Evolutionary conservation across 1,284 basidiomycete species (phyloP), one percentile per base, ranked within the genome.

Genomic region (Termitomyces sp.): DNA sequence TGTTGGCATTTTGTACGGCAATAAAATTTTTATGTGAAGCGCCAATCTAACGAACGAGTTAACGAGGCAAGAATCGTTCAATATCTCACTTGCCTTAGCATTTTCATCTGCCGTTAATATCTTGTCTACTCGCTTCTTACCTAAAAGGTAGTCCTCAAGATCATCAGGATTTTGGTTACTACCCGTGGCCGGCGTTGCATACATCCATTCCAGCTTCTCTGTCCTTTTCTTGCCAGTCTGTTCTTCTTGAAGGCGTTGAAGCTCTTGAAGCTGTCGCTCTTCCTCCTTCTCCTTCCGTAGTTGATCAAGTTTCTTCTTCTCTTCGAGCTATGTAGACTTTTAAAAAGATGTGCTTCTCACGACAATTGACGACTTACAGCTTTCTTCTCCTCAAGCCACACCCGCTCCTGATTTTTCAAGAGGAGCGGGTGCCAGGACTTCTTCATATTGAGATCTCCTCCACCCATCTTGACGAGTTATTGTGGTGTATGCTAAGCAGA

Each of bases 381-480:
- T 69, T 92, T 89, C 83, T 97, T 94, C 75, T 99, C 96, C 73
- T 96, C 90, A 59, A 98, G 84, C 96, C 97, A 99, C 66, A 99
- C 96, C 81, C 89, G 86, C 86, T 98, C 94, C 87, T 98, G 95
- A 77, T 98, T 97, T 71, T 92, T 93, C 75, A 96, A 75, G 76
- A 98, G 91, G 81, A 96, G 90, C 80, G 94, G 93, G 73, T 98
- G 94, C 94, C 95, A 98, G 62, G 92, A 93, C 82, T 96, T 95
- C 74, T 97, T 98, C 94, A 95, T 95, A 67, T 93, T 93, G 72
- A 94, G 78, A 70, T 94, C 92, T 62, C 92, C 92, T 59, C 92
- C 92, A 83, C 94, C 94, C 94, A 97, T 97, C 65, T 89, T 94
- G 79, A 64, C 62, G 68, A 61, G 54, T 61, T 67, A 66, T 61